Evolutionary conservation across 495 filamentous ascomycete species (phyloP).

Genomic region (Penicillium soppii): DNA sequence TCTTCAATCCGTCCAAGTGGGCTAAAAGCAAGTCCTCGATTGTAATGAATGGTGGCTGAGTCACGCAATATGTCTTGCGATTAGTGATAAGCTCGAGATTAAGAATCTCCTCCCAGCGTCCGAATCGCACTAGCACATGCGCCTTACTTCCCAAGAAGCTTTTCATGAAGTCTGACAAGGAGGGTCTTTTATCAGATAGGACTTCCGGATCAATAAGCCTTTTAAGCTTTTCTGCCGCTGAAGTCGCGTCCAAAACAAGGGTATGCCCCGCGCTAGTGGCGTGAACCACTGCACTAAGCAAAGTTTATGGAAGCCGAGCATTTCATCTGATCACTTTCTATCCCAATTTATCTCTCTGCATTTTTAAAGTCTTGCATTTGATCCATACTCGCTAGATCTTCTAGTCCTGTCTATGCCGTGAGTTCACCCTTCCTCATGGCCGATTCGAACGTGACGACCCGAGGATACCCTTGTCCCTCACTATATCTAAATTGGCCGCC

Average conservation of each 20-base stretch:
- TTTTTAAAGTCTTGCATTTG: too few relatives aligned
- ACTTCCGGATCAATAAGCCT: background rate
- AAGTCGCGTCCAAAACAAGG: background rate
- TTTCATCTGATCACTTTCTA: too few relatives aligned
- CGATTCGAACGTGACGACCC: too few relatives aligned
- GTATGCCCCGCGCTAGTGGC: too few relatives aligned
- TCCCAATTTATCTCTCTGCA: too few relatives aligned
- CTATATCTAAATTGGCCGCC: too few relatives aligned
- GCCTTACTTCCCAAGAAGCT: slow-evolving; percentile 1
- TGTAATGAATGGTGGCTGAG: background rate
- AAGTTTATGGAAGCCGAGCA: too few relatives aligned
- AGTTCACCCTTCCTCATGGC: too few relatives aligned
- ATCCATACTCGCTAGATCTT: too few relatives aligned
- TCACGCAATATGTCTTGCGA: background rate
- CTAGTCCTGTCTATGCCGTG: too few relatives aligned
- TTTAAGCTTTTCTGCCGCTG: background rate
- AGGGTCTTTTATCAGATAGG: background rate
- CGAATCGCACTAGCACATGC: background rate
- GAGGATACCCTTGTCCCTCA: too few relatives aligned
- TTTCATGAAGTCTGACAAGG: background rate
- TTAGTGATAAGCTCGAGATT: background rate
- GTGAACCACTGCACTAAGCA: too few relatives aligned
- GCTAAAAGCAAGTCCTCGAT: background rate
- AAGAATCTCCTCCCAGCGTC: slow-evolving; percentile 1
- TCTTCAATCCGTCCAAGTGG: background rate